phyloP scores from a whole-genome alignment of 768 basidiomycete species.

The Mycena kentingensis region DNA sequence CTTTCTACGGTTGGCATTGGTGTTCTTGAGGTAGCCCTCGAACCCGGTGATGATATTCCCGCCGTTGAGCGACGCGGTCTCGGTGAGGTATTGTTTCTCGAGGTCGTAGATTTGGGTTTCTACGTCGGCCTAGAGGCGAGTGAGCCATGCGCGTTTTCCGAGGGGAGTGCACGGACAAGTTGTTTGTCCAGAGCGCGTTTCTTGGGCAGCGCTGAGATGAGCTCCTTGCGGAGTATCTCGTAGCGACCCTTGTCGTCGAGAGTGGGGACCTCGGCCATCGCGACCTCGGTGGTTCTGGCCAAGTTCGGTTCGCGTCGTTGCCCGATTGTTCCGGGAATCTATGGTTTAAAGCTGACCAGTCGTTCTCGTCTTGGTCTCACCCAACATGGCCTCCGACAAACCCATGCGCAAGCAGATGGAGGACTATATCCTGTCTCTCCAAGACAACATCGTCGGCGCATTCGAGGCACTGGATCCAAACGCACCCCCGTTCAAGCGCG shows the following conservation, averaged over 20 bases:
- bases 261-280: conserved; percentile 19
- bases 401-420: conserved; percentile 81
- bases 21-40: conserved; percentile 83
- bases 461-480: conserved; percentile 80
- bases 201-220: conserved; percentile 70
- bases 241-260: conserved; percentile 71
- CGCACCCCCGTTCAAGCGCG: conserved; percentile 74
- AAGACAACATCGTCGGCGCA: conserved; percentile 73
- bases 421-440: conserved; percentile 72
- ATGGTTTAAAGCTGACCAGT: no score
- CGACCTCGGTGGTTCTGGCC: no score
- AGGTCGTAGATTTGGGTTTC: conserved; percentile 80
- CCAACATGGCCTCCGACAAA: conserved; percentile 8
- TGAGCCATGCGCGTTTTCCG: background rate
- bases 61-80: conserved; percentile 74
- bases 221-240: conserved; percentile 73
- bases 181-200: conserved; percentile 78
- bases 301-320: no score
- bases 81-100: conserved; percentile 74
- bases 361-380: no score
- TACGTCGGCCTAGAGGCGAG: conserved; percentile 60
- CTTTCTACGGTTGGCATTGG: conserved; percentile 63
- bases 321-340: no score
- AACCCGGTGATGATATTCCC: conserved; percentile 90
- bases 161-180: conserved; percentile 51